phyloP scores from a whole-genome alignment of 1,139 yeast genomes.

The Geotrichum fermentans region DNA sequence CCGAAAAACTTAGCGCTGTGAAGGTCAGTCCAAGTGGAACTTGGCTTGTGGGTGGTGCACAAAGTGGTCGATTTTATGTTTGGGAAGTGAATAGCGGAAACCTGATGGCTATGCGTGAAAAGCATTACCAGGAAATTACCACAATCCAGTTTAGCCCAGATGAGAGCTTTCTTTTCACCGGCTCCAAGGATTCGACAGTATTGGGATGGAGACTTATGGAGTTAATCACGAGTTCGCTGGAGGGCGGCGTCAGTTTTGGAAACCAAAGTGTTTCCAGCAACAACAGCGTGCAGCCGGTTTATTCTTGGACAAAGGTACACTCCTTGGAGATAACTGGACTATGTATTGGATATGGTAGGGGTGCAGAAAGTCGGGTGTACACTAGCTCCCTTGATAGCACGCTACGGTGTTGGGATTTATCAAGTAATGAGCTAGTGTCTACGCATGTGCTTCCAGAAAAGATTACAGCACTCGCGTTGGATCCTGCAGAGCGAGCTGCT shows the following conservation, averaged over 20 bases:
- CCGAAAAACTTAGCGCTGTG: constrained; percentile 67
- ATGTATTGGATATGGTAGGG: constrained; percentile 47
- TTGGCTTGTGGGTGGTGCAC: constrained; percentile 70
- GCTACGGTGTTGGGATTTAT: constrained; percentile 46
- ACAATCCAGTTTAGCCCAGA: constrained; percentile 56
- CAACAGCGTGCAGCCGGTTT: constrained; percentile 41
- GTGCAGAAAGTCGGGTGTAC: constrained; percentile 59
- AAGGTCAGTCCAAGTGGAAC: constrained; percentile 44
- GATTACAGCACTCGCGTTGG: constrained; percentile 59
- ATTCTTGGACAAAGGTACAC: constrained; percentile 60
- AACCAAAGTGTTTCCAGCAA: constrained; percentile 21
- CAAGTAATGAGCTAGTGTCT: constrained; percentile 45
- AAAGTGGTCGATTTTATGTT: constrained; percentile 66
- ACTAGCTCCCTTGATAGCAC: constrained; percentile 76
- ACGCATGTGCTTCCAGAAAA: constrained; percentile 65
- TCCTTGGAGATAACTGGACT: constrained; percentile 69
- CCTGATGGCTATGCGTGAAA: constrained; percentile 65
- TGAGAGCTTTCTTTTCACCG: constrained; percentile 65
- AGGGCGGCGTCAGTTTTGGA: constrained; percentile 20
- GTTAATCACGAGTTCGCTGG: constrained; percentile 41
- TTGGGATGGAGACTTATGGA: constrained; percentile 70
- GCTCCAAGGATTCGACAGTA: constrained; percentile 78
- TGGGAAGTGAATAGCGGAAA: constrained; percentile 88
- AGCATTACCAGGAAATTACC: constrained; percentile 77
- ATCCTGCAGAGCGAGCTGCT: constrained; percentile 73